These are phyloP conservation scores for Colletotrichum chlorophyti DNA, from an alignment of 2,329 filamentous ascomycete species.

Conservation along the genomic window DNA sequence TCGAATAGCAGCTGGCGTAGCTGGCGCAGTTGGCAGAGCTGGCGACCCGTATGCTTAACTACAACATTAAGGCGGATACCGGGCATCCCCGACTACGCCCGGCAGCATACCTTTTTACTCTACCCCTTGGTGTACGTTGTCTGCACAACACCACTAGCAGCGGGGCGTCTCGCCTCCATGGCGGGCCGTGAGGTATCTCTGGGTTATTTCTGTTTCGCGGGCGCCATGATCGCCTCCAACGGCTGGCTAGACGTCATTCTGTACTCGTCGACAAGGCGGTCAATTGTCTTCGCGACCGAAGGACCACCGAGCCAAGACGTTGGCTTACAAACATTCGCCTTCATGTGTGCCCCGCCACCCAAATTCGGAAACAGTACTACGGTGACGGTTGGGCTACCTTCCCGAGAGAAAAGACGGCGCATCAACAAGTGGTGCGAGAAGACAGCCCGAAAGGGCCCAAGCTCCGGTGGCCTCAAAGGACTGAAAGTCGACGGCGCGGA, in stretches of 20 bases:
- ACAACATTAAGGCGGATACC: conserved; percentile 9
- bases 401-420: neutral
- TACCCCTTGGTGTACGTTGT: conserved; percentile 74
- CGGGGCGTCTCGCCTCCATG: conserved; percentile 69
- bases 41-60: neutral
- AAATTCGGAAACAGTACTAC: conserved; percentile 50
- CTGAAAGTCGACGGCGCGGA: conserved; percentile 26
- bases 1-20: no score
- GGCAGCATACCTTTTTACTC: conserved; percentile 64
- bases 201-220: conserved; percentile 64
- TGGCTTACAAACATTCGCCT: conserved; percentile 59
- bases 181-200: conserved; percentile 57
- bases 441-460: neutral
- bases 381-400: conserved; percentile 35
- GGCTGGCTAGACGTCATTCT: conserved; percentile 62
- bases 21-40: no score
- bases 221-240: conserved; percentile 63
- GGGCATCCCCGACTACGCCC: conserved; percentile 33
- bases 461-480: neutral
- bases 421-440: conserved; percentile 30
- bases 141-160: conserved; percentile 72
- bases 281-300: conserved; percentile 55
- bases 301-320: conserved; percentile 48
- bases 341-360: conserved; percentile 49
- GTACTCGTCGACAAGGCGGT: conserved; percentile 58